Conservation (phyloP, 805 yeast genomes). For the Starmerella vitae region DNA sequence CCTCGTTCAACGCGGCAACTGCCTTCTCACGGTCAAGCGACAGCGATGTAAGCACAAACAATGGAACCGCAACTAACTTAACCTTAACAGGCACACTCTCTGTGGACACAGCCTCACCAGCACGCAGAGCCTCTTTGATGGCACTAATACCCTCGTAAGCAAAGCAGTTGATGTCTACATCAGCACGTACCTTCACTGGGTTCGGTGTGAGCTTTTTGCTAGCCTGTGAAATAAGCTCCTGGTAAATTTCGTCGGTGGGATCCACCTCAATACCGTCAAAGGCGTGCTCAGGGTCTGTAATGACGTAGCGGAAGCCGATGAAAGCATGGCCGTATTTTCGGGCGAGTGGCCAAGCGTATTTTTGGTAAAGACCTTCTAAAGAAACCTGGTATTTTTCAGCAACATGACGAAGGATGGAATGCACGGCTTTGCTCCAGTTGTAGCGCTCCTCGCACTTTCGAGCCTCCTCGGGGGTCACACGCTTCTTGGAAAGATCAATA, state of each 20-base stretch:
- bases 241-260: slow-evolving; percentile 60
- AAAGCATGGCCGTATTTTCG: slow-evolving; percentile 92
- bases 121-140: slow-evolving; percentile 71
- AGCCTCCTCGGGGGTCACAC: slow-evolving; percentile 95
- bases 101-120: slow-evolving; percentile 73
- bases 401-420: slow-evolving; percentile 95
- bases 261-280: slow-evolving; percentile 62
- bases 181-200: slow-evolving; percentile 97
- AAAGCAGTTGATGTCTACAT: slow-evolving; percentile 93
- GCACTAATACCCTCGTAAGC: slow-evolving; percentile 97
- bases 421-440: slow-evolving; percentile 93
- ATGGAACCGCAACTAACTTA: slow-evolving; percentile 92
- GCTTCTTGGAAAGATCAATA: slow-evolving; percentile 92
- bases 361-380: slow-evolving; percentile 70
- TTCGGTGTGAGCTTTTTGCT: slow-evolving; percentile 93
- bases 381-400: slow-evolving; percentile 90
- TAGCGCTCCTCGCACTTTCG: slow-evolving; percentile 94
- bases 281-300: slow-evolving; percentile 71
- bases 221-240: slow-evolving; percentile 76
- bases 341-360: slow-evolving; percentile 95
- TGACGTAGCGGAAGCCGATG: slow-evolving; percentile 92
- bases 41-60: slow-evolving; percentile 85
- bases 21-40: slow-evolving; percentile 87
- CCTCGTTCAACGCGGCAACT: slow-evolving; percentile 59
- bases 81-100: slow-evolving; percentile 83